Percentiles rank a stretch among this genome's conserved stretches.
Evolutionary conservation across 148 eudicot genomes (phyloP).

Genomic region (Amaranthus palmeri): DNA sequence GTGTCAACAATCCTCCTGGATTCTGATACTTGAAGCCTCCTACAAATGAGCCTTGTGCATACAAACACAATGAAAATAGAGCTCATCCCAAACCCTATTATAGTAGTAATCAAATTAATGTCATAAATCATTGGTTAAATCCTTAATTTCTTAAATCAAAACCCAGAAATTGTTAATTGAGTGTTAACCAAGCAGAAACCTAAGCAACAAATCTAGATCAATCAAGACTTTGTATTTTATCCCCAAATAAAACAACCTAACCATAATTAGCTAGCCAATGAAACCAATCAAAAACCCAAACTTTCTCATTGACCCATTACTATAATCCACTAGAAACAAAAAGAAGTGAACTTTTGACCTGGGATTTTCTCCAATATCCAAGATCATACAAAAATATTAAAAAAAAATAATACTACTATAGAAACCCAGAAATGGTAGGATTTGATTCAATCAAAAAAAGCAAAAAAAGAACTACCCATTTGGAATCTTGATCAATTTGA

Average conservation of each 20-base stretch:
- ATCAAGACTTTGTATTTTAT: not conserved
- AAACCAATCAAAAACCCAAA: not conserved
- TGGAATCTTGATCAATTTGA: constrained; percentile 35
- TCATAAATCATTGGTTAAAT: constrained; percentile 37
- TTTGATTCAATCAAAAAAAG: not conserved
- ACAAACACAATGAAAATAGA: constrained; percentile 70
- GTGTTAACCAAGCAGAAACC: not conserved
- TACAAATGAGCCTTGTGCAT: constrained; percentile 67
- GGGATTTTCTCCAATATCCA: constrained; percentile 1
- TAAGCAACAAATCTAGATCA: constrained; percentile 8
- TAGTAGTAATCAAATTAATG: constrained; percentile 60
- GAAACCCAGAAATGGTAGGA: constrained; percentile 19
- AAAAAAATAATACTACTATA: not conserved
- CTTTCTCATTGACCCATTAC: not conserved
- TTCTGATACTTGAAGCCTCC: constrained; percentile 43
- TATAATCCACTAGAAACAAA: not conserved
- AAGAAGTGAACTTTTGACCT: not conserved
- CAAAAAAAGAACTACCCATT: constrained; percentile 15
- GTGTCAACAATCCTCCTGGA: constrained; percentile 40
- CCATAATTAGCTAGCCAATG: not conserved
- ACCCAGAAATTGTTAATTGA: constrained; percentile 10
- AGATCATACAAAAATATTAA: too few species aligned
- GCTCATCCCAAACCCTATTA: constrained; percentile 73
- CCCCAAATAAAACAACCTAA: constrained; percentile 7
- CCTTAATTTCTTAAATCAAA: constrained; percentile 21